Evolutionary conservation across 805 yeast genomes (phyloP).

Genomic region (Pichia pseudocactophila): DNA sequence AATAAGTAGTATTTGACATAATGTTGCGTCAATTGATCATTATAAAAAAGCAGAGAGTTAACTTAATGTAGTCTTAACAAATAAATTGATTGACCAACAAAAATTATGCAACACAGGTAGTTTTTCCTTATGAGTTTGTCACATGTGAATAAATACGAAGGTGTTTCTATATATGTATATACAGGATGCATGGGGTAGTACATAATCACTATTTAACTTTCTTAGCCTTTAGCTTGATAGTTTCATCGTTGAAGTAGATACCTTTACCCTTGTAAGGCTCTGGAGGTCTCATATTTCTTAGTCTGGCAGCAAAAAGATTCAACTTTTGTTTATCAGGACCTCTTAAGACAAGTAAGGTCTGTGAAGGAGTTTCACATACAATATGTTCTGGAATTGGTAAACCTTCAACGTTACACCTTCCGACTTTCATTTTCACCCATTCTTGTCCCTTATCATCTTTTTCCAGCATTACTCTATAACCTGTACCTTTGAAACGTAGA

Average conservation of each 20-base stretch:
- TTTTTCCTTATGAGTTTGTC: too few species aligned
- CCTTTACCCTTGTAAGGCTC: constrained; percentile 99
- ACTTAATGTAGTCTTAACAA: too few species aligned
- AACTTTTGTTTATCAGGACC: constrained; percentile 87
- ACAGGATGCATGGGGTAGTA: neutral
- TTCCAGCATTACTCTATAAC: constrained; percentile 83
- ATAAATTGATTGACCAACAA: too few species aligned
- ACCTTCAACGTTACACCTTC: constrained; percentile 75
- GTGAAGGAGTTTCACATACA: constrained; percentile 68
- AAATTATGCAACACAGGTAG: too few species aligned
- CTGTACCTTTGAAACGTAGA: constrained; percentile 89
- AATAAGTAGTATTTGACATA: constrained; percentile 1
- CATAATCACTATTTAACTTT: constrained; percentile 62
- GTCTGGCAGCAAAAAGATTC: constrained; percentile 76
- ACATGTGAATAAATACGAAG: too few species aligned
- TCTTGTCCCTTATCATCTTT: constrained; percentile 37
- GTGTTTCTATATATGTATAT: too few species aligned
- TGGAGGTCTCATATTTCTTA: constrained; percentile 85
- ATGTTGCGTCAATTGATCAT: too few species aligned
- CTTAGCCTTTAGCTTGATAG: constrained; percentile 82
- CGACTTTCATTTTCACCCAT: constrained; percentile 72
- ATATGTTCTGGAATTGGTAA: constrained; percentile 71
- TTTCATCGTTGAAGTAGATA: constrained; percentile 84
- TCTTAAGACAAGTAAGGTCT: constrained; percentile 77
- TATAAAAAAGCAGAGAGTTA: too few species aligned